phyloP scores from a whole-genome alignment of 306 rosid species.

The Castanospermum australe region DNA sequence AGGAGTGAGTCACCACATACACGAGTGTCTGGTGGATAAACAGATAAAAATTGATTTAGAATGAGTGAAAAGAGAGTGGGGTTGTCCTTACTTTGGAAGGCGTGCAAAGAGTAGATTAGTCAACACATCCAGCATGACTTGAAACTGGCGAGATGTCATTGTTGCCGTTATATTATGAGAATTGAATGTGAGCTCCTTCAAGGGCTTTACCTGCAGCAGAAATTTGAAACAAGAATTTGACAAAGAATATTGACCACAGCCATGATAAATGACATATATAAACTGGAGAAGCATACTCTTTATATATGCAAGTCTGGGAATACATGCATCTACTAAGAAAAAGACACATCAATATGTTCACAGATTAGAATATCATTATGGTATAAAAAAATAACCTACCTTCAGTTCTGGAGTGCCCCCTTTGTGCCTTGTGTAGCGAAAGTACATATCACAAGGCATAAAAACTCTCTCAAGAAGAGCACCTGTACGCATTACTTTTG shows the following conservation, averaged over 20 bases:
- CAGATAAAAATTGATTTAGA: not conserved
- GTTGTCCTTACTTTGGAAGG: conserved; percentile 76
- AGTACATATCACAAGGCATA: conserved; percentile 98
- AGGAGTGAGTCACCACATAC: conserved; percentile 2
- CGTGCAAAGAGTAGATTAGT: conserved; percentile 95
- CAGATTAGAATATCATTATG: not conserved
- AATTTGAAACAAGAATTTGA: conserved; percentile 15
- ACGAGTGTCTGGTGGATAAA: conserved; percentile 8
- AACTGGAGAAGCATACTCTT: conserved; percentile 13
- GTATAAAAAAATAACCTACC: conserved; percentile 40
- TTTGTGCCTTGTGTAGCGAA: conserved; percentile 91
- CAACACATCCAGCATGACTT: conserved; percentile 91
- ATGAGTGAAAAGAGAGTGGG: conserved; percentile 4
- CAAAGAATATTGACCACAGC: conserved; percentile 13
- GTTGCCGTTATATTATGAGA: conserved; percentile 88
- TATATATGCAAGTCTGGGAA: not conserved
- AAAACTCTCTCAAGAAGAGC: conserved; percentile 99
- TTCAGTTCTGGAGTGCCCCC: conserved; percentile 97
- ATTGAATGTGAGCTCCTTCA: conserved; percentile 89
- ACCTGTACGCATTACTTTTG: conserved; percentile 98
- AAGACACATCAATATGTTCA: not conserved
- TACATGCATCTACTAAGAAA: not conserved
- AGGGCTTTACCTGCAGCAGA: conserved; percentile 85
- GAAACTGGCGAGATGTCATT: conserved; percentile 99
- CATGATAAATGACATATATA: conserved; percentile 19